Evolutionary conservation across 331 rosid species (phyloP).

Genomic region (Quercus lobata): DNA sequence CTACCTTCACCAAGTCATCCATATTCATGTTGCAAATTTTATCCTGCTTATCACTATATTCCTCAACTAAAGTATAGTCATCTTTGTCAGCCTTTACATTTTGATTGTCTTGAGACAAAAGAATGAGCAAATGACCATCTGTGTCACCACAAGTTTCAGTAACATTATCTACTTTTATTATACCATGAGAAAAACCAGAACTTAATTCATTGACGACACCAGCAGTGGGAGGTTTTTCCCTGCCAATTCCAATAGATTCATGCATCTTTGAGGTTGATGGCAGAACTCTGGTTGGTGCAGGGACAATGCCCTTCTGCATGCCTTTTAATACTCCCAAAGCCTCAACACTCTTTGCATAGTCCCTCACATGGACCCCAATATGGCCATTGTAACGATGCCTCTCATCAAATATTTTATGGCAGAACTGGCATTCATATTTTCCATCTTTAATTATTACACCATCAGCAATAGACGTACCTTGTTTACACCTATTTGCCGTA

Average conservation of each 20-base stretch:
- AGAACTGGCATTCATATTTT: constrained; percentile 42
- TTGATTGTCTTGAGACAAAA: constrained; percentile 19
- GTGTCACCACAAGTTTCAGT: constrained; percentile 14
- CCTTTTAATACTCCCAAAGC: neutral
- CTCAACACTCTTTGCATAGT: constrained; percentile 15
- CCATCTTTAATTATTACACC: constrained; percentile 43
- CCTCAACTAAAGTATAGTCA: constrained; percentile 26
- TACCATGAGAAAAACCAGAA: constrained; percentile 9
- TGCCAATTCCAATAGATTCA: constrained; percentile 29
- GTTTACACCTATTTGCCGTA: constrained; percentile 39
- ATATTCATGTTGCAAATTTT: constrained; percentile 11
- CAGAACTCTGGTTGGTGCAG: constrained; percentile 2
- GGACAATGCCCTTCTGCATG: neutral
- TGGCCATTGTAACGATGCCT: constrained; percentile 41
- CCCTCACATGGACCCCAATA: constrained; percentile 42
- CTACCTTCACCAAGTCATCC: constrained; percentile 25
- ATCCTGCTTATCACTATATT: constrained; percentile 19
- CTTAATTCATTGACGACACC: constrained; percentile 23
- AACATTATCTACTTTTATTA: constrained; percentile 17
- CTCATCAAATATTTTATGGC: constrained; percentile 36
- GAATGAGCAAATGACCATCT: neutral
- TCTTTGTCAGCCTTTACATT: constrained; percentile 25
- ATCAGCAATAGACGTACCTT: constrained; percentile 38
- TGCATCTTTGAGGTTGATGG: constrained; percentile 13
- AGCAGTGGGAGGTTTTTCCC: constrained; percentile 15